Conservation (phyloP, 139 green algal genomes). For the Chlamydomonas incerta region DNA sequence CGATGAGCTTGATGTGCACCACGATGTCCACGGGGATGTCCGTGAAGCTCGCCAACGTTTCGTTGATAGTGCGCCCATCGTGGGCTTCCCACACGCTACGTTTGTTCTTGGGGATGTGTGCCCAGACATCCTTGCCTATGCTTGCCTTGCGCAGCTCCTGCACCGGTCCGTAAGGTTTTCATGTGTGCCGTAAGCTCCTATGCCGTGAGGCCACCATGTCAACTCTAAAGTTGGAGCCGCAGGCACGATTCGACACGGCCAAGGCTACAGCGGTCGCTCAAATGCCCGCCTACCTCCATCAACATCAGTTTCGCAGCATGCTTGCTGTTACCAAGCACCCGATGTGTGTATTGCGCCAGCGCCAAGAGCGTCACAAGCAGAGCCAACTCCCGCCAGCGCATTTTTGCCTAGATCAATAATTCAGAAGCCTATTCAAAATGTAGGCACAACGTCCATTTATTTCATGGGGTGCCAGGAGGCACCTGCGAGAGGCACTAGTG, state of each 20-base stretch:
- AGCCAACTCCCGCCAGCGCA: not conserved
- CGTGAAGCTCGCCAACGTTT: slow-evolving; percentile 11
- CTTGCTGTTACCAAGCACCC: not conserved
- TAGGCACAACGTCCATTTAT: too few species aligned
- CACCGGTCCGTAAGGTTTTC: not conserved
- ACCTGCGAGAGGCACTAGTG: too few species aligned
- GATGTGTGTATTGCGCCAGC: not conserved
- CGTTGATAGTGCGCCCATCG: slow-evolving; percentile 15
- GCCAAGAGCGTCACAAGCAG: not conserved
- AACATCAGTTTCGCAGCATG: not conserved
- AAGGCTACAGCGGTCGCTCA: not conserved
- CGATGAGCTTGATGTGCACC: slow-evolving; percentile 26
- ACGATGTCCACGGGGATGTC: not conserved
- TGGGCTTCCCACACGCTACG: not conserved
- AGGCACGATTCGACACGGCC: not conserved
- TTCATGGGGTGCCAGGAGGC: too few species aligned
- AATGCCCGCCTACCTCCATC: not conserved
- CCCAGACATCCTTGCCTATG: not conserved
- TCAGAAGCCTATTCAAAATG: too few species aligned
- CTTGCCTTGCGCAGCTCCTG: not conserved
- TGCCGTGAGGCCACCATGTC: too few species aligned
- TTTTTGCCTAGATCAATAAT: not conserved
- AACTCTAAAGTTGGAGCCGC: not conserved
- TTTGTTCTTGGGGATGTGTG: not conserved
- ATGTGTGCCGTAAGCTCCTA: too few species aligned